Evolutionary conservation across 2,329 filamentous ascomycete genomes (phyloP).

Genomic region (Trichothecium roseum): DNA sequence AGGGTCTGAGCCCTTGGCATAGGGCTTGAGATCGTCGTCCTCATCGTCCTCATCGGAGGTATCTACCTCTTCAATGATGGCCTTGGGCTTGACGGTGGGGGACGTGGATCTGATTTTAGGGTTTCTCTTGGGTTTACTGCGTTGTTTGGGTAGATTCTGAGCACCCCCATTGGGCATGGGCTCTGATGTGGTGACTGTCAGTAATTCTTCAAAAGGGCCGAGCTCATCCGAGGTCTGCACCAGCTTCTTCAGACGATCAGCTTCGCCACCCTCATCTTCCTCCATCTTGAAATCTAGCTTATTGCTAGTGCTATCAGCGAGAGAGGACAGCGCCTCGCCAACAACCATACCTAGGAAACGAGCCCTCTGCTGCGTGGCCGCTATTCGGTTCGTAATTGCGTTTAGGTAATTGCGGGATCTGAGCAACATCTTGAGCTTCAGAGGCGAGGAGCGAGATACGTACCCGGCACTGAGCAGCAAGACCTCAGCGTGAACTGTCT

Average conservation of each 20-base stretch:
- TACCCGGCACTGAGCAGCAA: conserved; percentile 71
- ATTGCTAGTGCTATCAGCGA: conserved; percentile 59
- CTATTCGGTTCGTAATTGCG: conserved; percentile 75
- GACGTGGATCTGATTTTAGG: conserved; percentile 14
- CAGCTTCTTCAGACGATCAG: conserved; percentile 63
- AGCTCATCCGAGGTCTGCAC: conserved; percentile 50
- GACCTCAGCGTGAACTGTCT: conserved; percentile 66
- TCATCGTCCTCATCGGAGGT: conserved; percentile 48
- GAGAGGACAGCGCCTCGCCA: conserved; percentile 57
- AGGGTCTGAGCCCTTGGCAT: conserved; percentile 77
- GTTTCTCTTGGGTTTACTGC: conserved; percentile 10
- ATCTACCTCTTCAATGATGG: conserved; percentile 54
- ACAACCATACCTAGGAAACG: conserved; percentile 83
- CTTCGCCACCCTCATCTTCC: conserved; percentile 64
- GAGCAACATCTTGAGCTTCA: conserved; percentile 57
- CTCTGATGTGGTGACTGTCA: conserved; percentile 5
- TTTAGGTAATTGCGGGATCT: conserved; percentile 65
- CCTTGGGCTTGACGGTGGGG: conserved; percentile 15
- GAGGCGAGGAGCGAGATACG: conserved; percentile 53
- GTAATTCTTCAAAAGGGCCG: conserved; percentile 39
- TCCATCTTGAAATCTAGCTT: conserved; percentile 77
- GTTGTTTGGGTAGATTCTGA: neutral
- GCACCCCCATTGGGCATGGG: neutral
- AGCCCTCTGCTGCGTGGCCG: conserved; percentile 61
- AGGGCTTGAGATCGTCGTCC: conserved; percentile 60